A percentile compares a stretch with the other conserved stretches of the same genome.
Conservation (phyloP, 129 eudicot genomes). For the Lactuca saligna region DNA sequence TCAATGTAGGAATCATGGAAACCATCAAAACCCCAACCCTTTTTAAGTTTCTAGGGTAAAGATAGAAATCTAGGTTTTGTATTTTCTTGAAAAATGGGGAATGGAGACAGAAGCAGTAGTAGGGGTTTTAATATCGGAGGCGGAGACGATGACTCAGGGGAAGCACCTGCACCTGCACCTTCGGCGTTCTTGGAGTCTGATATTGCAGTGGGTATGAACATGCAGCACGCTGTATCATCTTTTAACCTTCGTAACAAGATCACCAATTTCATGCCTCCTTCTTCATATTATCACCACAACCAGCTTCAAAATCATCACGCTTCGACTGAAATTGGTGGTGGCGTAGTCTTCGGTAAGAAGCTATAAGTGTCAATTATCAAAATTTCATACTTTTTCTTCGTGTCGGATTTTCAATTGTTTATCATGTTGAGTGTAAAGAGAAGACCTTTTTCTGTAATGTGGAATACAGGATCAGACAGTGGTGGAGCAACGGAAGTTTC, state of each 20-base stretch:
- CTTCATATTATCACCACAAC: conserved; percentile 8
- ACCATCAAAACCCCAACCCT: conserved; percentile 32
- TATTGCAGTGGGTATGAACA: conserved; percentile 49
- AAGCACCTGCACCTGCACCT: not conserved
- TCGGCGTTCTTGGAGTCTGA: conserved; percentile 31
- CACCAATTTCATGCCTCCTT: conserved; percentile 18
- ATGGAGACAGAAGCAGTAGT: conserved; percentile 20
- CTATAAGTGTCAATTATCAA: conserved; percentile 4
- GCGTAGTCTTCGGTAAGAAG: conserved; percentile 16
- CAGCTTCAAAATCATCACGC: conserved; percentile 20
- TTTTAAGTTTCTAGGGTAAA: not conserved
- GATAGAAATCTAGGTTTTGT: conserved; percentile 9
- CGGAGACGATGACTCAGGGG: conserved; percentile 3
- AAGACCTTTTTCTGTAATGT: not conserved
- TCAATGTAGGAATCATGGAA: conserved; percentile 47
- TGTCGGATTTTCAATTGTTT: conserved; percentile 10
- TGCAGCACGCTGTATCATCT: conserved; percentile 34
- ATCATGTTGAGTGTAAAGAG: not conserved
- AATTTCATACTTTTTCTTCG: not conserved
- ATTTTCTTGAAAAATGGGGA: conserved; percentile 29
- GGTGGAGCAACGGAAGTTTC: conserved; percentile 21
- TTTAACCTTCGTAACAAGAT: conserved; percentile 15
- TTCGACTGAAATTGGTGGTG: not conserved
- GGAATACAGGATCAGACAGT: conserved; percentile 28
- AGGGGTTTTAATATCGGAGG: not conserved